Evolutionary conservation across 1,139 yeast species (phyloP).

Genomic region (Candida frijolesensis): DNA sequence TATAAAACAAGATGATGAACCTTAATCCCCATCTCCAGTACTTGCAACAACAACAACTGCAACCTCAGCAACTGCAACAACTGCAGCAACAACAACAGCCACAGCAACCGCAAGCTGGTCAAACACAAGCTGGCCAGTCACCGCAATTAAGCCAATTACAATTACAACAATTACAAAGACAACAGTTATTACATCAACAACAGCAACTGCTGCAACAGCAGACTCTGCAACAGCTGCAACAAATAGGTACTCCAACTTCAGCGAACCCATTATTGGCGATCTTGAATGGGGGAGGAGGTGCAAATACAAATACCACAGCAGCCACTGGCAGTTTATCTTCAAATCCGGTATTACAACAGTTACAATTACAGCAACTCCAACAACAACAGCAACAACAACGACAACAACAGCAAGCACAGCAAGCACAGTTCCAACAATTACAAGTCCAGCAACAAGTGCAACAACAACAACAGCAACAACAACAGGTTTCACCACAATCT

Average conservation of each 20-base stretch:
- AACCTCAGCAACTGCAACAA: constrained; percentile 43
- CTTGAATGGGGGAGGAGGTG: constrained; percentile 35
- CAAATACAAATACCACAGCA: constrained; percentile 12
- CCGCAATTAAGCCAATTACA: constrained; percentile 45
- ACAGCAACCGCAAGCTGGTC: constrained; percentile 24
- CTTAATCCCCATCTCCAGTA: constrained; percentile 49
- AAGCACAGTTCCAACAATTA: constrained; percentile 26
- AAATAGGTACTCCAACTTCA: constrained; percentile 24
- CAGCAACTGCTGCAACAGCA: constrained; percentile 27
- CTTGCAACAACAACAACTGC: constrained; percentile 40
- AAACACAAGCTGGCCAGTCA: constrained; percentile 26
- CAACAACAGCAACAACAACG: constrained; percentile 17
- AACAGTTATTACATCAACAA: constrained; percentile 39
- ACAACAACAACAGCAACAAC: constrained; percentile 16
- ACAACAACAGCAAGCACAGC: constrained; percentile 22
- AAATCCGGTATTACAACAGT: constrained; percentile 37
- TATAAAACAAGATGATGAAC: constrained; percentile 24
- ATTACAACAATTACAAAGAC: constrained; percentile 44
- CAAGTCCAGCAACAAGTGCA: constrained; percentile 18
- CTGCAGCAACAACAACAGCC: constrained; percentile 33
- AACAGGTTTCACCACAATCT: constrained; percentile 18
- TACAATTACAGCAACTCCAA: constrained; percentile 31
- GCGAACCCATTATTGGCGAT: constrained; percentile 40
- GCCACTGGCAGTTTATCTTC: constrained; percentile 8
- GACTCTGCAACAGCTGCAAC: constrained; percentile 27